Evolutionary conservation across 352 stramenopile genomes (phyloP), one percentile per base, ranked within the genome.

Genomic region (Globisporangium paddicum): DNA sequence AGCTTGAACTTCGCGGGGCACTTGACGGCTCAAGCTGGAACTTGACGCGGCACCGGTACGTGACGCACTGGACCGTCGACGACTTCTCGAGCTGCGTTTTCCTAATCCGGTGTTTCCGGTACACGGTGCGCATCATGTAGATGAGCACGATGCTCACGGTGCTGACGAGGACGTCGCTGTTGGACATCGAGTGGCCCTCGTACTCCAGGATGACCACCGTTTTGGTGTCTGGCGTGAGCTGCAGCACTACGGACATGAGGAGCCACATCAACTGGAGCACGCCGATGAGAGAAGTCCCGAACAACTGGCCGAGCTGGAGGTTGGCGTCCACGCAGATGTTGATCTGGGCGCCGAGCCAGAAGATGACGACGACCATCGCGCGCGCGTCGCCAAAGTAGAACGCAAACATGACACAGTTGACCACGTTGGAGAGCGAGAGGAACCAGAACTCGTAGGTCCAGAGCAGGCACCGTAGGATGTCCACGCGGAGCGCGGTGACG

Each of bases 391-490:
- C 37, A 25, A 63, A 46, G 28, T 58, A 26, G 8, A 45, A 18
- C 13, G 21, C 34, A 23, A 40, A 34, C 52, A 57, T 6, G 34
- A 61, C n/a, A n/a, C 19, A 62, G 30, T 58, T 40, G 52, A 26
- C 38, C 18, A 51, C 64, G 53, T 32, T 64, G 57, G 11, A 61
- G 25, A 9, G 61, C 41, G 42, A 60, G 30, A 74, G 73, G 54
- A 71, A 78, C 67, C 64, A 78, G 47, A 78, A 73, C 6, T 81
- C 69, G 48, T 78, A 78, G 1, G 67, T 78, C 9, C 44, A 49
- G 0, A 58, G 23, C 13, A 78, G 25, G 1, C 71, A 6, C 19
- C 67, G 49, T 9, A 73, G 62, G 4, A 78, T 58, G 34, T 75
- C 67, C 47, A 49, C 5, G 4, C 55, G 44, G 13, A 62, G 28